Evolutionary conservation across 1,284 basidiomycete genomes (phyloP), one percentile per base, ranked within the genome.

Genomic region (Phylloboletellus chloephorus): DNA sequence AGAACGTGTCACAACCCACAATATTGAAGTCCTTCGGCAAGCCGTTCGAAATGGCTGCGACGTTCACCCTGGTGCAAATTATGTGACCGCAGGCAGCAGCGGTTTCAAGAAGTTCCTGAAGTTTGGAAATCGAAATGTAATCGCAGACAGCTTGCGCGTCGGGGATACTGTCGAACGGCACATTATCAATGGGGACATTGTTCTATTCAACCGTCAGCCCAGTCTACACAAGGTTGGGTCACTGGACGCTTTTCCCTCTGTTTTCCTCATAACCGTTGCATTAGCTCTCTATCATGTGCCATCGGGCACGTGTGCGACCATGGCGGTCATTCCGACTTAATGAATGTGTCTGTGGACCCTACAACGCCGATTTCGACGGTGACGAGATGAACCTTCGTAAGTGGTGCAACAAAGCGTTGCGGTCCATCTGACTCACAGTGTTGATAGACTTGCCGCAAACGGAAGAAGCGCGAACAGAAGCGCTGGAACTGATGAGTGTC

Each of bases 301-400:
- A 99, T 69, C 75, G 93, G 50, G 95, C 59, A 11, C 58, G 95
- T 75, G 80, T 99, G 43, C 76, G 96, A 22, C 96, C 96, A 25
- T 99, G 96, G 96, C 73, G 95, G 52, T 93, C 96, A 1, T 97
- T 99, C 71, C 80, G 96, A 35, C 71, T 99, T 44, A 99, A 99
- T 62, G 96, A 99, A 64, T 99, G 96, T 78, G 96, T 96, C 7
- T 99, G 96, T 67, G 95, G 92, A 39, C 96, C 96, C 2, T 99
- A 99, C 70, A 98, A 98, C 60, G 96, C 96, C 41, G 96, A 99
- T 70, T 99, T 99, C 57, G 96, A 99, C 61, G 96, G 96, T 50
- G 96, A 99, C 63, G 96, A 99, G 67, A 99, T 99, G 96, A 99
- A 99, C 66, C 73, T 99, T 57, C 94, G 91, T 92, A 56, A 52